phyloP scores from a whole-genome alignment of 1,139 yeast species.

The Keqinozyma sinolaborantium region DNA sequence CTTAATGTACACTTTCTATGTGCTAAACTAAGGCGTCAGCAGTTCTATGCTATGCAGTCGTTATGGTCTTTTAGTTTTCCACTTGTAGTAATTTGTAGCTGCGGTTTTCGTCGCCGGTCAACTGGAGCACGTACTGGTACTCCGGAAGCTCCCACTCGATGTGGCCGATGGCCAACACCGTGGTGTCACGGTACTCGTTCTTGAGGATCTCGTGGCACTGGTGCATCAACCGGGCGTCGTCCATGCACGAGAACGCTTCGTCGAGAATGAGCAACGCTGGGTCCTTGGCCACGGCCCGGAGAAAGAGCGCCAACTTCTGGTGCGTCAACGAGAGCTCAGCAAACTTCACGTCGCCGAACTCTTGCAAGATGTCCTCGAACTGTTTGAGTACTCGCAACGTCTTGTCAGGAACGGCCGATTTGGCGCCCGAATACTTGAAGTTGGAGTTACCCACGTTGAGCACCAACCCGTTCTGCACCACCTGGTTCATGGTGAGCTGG shows the following conservation, averaged over 20 bases:
- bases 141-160: conserved; percentile 45
- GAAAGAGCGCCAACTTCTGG: conserved; percentile 74
- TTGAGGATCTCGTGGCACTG: conserved; percentile 66
- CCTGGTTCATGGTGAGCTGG: conserved; percentile 47
- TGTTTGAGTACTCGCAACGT: conserved; percentile 12
- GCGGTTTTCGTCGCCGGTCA: conserved; percentile 31
- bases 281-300: conserved; percentile 70
- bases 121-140: conserved; percentile 32
- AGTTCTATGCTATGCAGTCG: not conserved
- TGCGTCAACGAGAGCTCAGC: conserved; percentile 59
- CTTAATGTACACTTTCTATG: not conserved
- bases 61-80: conserved; percentile 1
- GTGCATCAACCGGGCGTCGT: conserved; percentile 52
- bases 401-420: conserved; percentile 3
- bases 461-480: conserved; percentile 71
- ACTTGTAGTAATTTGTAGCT: conserved; percentile 17
- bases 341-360: conserved; percentile 38
- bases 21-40: not conserved
- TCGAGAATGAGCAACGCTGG: conserved; percentile 82
- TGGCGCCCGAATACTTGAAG: conserved; percentile 23
- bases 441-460: conserved; percentile 55
- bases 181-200: conserved; percentile 49
- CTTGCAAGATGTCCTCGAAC: conserved; percentile 26
- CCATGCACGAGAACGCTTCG: conserved; percentile 94
- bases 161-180: conserved; percentile 79